Base-by-base conservation (phyloP, 257 asterid genomes). In the Scutellaria barbata region DNA sequence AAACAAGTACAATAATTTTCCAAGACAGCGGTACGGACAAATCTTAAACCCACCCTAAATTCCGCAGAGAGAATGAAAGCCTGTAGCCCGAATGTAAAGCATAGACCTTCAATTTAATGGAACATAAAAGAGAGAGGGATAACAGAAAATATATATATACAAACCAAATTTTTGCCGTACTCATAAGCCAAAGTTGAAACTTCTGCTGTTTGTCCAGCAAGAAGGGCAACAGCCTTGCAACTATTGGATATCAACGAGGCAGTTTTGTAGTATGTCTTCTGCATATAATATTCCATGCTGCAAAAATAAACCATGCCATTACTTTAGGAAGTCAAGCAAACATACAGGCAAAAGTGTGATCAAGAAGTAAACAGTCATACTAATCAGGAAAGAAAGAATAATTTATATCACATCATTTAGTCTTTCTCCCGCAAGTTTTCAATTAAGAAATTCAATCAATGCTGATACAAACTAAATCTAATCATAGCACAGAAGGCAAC, bases 261-360 rank as follows among this genome's bases (percentile, higher is more conserved):
- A 41, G 99, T 92, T 85, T 95, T 95, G 77, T 88, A 91, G 84
- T 88, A 91, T 46, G 99, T 91, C 89, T 95, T 91, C 81, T 91
- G 95, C 99, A 95, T 85, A 78, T 95, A 95, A 83, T 91, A 88
- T 25, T 95, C 96, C 99, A 95, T 95, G 87, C 99, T 93, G 92
- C 79, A 74, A 78, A 77, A 81, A 67, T 33, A 30, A 72, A 81
- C 54, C 66, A 22, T 39, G 33, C 41, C 16, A 42, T 12, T 42
- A 41, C 25, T 63, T 55, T 74, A 71, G 56, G 43, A 60, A 22
- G 56, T 46, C 33, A 8, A 50, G 50, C 50, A 51, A 51, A 39
- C 68, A 53, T 12, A 68, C 4, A 22, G 57, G 30, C 41, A n/a
- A 30, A 37, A 61, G 42, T 9, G 69, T 47, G 30, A 13, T 63